These are phyloP conservation scores for Phalaenopsis equestris DNA, from an alignment of 106 monocot species.

Conservation along the genomic window DNA sequence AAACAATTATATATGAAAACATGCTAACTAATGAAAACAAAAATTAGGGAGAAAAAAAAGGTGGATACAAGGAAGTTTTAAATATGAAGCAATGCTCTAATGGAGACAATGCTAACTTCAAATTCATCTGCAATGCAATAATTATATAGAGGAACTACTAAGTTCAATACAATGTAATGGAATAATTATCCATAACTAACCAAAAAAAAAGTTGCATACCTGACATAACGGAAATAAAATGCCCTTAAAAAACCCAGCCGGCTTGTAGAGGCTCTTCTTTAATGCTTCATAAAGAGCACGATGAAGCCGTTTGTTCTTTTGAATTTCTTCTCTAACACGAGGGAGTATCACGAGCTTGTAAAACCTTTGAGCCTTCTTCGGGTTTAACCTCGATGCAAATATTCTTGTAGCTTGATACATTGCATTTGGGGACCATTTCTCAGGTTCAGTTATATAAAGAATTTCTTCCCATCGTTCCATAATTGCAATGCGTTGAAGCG, in stretches of 20 bases:
- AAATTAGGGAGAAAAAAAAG: not conserved
- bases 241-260: slow-evolving; percentile 93
- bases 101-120: not conserved
- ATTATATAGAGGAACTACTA: not conserved
- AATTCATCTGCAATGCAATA: not conserved
- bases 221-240: slow-evolving; percentile 85
- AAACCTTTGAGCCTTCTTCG: slow-evolving; percentile 56
- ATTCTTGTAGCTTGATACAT: slow-evolving; percentile 90
- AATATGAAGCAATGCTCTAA: not conserved
- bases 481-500: slow-evolving; percentile 76
- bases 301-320: slow-evolving; percentile 87
- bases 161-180: not conserved
- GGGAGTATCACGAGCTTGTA: slow-evolving; percentile 77
- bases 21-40: not conserved
- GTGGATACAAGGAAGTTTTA: not conserved
- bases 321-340: slow-evolving; percentile 87
- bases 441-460: slow-evolving; percentile 76
- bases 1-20: not conserved
- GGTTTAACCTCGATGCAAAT: slow-evolving; percentile 76
- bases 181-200: not conserved
- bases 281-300: slow-evolving; percentile 84
- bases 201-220: slow-evolving; percentile 28
- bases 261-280: slow-evolving; percentile 88
- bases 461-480: slow-evolving; percentile 81
- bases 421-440: slow-evolving; percentile 91